Conservation (phyloP, 768 basidiomycete species). For the Lentinula sp. region DNA sequence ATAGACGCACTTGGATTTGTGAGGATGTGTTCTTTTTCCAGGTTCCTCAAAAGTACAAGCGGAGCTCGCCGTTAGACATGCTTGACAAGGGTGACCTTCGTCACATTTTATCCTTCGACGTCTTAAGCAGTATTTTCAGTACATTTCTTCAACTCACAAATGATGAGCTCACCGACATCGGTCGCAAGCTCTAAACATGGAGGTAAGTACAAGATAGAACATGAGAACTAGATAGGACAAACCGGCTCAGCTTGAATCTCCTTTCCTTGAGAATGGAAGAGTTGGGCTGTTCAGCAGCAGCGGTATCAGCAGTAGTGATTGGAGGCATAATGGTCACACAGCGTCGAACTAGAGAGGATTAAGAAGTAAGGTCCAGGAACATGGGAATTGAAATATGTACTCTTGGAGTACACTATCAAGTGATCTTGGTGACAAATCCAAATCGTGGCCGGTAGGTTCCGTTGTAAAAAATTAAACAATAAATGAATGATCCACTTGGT, state of each 20-base stretch:
- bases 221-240: slow-evolving; percentile 12
- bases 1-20: slow-evolving; percentile 75
- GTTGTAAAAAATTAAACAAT: background rate
- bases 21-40: slow-evolving; percentile 78
- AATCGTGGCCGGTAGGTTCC: background rate
- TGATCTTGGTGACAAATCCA: slow-evolving; percentile 2
- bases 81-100: slow-evolving; percentile 85
- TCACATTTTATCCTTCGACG: slow-evolving; percentile 84
- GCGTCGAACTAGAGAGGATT: background rate
- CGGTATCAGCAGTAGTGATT: slow-evolving; percentile 30
- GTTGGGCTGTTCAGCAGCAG: background rate
- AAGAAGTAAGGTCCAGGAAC: slow-evolving; percentile 16
- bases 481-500: background rate
- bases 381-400: slow-evolving; percentile 7
- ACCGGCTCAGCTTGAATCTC: slow-evolving; percentile 87
- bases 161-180: slow-evolving; percentile 68
- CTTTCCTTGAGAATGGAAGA: slow-evolving; percentile 64
- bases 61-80: slow-evolving; percentile 77
- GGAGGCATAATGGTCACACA: slow-evolving; percentile 37
- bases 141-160: background rate
- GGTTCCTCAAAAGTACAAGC: slow-evolving; percentile 85
- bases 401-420: background rate
- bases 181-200: slow-evolving; percentile 69
- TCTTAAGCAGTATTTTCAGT: slow-evolving; percentile 25
- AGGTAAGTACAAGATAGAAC: background rate